Evolutionary conservation across 306 rosid genomes (phyloP).

Genomic region (Medicago lupulina): DNA sequence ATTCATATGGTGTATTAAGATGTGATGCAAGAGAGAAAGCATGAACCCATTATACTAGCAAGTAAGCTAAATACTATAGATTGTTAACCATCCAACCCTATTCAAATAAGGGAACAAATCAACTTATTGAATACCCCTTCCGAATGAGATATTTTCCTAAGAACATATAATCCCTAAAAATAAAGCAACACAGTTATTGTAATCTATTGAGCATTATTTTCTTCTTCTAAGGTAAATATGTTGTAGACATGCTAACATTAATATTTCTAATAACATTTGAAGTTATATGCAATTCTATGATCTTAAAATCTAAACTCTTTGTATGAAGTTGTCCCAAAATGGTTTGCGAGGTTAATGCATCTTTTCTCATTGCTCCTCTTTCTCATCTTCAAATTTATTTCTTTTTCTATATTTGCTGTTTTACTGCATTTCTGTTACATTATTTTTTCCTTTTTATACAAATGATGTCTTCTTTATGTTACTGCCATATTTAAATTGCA

Average conservation of each 20-base stretch:
- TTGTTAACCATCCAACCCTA: neutral
- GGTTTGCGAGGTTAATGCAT: neutral
- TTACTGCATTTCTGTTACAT: neutral
- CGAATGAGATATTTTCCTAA: neutral
- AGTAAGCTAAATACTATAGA: neutral
- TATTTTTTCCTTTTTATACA: neutral
- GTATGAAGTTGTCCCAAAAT: neutral
- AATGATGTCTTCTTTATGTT: conserved; percentile 18
- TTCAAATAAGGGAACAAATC: neutral
- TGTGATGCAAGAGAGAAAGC: neutral
- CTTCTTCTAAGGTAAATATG: neutral
- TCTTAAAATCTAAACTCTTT: neutral
- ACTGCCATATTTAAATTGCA: conserved; percentile 40
- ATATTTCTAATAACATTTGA: conserved; percentile 1
- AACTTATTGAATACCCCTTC: neutral
- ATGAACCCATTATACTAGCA: neutral
- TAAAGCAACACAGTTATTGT: neutral
- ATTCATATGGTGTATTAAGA: neutral
- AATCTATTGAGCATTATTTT: conserved; percentile 6
- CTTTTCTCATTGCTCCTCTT: neutral
- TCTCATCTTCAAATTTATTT: neutral
- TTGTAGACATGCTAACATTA: neutral
- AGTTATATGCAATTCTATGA: conserved; percentile 3
- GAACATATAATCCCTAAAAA: neutral
- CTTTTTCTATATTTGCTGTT: conserved; percentile 6